phyloP scores from a whole-genome alignment of 371 early-diverging fungal species.

The Apophysomyces elegans region DNA sequence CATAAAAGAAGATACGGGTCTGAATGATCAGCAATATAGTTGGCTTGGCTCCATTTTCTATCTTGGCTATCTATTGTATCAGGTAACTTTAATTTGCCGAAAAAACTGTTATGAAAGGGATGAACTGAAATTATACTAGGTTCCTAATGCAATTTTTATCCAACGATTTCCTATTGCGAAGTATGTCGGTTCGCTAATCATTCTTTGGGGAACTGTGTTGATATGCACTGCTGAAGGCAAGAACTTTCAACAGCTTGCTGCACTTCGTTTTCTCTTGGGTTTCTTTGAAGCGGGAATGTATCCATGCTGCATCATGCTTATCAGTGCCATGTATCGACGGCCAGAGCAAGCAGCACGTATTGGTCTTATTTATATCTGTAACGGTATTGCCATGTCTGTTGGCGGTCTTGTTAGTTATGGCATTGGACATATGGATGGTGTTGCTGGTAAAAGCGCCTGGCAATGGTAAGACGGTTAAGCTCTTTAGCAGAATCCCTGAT shows the following conservation, averaged over 20 bases:
- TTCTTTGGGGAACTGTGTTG: conserved; percentile 38
- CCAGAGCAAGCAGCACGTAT: conserved; percentile 33
- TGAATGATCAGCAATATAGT: conserved; percentile 20
- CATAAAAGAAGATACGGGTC: conserved; percentile 17
- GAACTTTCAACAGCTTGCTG: conserved; percentile 33
- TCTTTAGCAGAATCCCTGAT: conserved; percentile 9
- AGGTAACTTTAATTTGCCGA: conserved; percentile 7
- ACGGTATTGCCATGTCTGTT: conserved; percentile 46
- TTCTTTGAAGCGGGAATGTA: conserved; percentile 39
- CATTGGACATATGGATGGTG: conserved; percentile 49
- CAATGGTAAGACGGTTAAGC: conserved; percentile 37
- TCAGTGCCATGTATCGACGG: conserved; percentile 34
- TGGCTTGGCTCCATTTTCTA: conserved; percentile 26
- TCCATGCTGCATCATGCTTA: conserved; percentile 33
- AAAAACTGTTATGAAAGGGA: background rate
- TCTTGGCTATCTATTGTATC: conserved; percentile 24
- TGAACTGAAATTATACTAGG: conserved; percentile 14
- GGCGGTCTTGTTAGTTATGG: conserved; percentile 65
- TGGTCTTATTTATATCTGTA: conserved; percentile 22
- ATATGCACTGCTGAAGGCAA: conserved; percentile 8
- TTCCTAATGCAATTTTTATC: conserved; percentile 35
- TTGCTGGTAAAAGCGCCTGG: conserved; percentile 47
- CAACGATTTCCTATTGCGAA: conserved; percentile 35
- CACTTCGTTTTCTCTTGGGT: conserved; percentile 34
- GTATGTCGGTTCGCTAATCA: conserved; percentile 32